Percentiles rank a stretch among this genome's conserved stretches.
Conservation (phyloP, 1,284 basidiomycete species). For the Puccinia horiana region DNA sequence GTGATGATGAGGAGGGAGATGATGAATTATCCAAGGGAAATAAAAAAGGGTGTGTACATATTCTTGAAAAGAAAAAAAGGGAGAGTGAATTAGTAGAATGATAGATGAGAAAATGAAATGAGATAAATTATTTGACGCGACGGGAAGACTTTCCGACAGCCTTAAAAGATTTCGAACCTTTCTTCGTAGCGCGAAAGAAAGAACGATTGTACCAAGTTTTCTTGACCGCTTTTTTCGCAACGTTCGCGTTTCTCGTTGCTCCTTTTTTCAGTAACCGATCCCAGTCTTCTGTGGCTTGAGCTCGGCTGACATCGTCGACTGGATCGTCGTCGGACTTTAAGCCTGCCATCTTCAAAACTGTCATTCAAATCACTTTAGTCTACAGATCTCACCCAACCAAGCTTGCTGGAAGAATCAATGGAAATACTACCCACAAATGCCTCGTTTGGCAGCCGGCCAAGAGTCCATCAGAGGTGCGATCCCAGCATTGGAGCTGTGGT, state of each 20-base stretch:
- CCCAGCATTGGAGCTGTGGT: neutral
- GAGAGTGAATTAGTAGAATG: neutral
- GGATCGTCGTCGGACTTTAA: neutral
- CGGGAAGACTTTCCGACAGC: slow-evolving; percentile 1
- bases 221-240: slow-evolving; percentile 1
- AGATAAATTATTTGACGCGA: slow-evolving; percentile 6
- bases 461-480: slow-evolving; percentile 19
- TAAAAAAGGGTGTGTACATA: neutral
- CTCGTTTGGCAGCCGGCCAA: slow-evolving; percentile 14
- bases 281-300: slow-evolving; percentile 1
- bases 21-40: neutral
- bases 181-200: slow-evolving; percentile 2
- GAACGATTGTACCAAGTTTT: slow-evolving; percentile 13
- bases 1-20: neutral
- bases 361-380: neutral
- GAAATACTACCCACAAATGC: neutral
- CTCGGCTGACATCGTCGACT: neutral
- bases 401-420: no score
- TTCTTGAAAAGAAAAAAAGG: neutral
- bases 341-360: slow-evolving; percentile 20
- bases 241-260: neutral
- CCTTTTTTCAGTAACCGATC: neutral
- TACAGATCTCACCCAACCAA: neutral
- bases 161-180: slow-evolving; percentile 14
- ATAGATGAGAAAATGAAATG: neutral